phyloP scores from a whole-genome alignment of 129 eudicot species.

The Chrysanthemum seticuspe region DNA sequence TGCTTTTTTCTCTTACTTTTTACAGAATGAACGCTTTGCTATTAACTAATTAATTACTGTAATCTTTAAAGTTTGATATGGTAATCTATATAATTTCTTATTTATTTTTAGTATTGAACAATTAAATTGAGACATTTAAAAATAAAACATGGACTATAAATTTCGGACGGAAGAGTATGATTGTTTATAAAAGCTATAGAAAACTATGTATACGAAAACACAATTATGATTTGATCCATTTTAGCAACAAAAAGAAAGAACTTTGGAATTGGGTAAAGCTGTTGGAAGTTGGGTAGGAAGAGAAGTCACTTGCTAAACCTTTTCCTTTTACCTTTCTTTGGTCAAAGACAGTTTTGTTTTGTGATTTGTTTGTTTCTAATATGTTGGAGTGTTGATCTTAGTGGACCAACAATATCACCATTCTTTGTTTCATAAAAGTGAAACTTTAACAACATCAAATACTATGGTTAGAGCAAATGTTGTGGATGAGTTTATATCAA shows the following conservation, averaged over 20 bases:
- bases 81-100: too few relatives aligned
- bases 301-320: slow-evolving; percentile 23
- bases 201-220: background rate
- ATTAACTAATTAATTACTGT: too few relatives aligned
- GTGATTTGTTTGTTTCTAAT: slow-evolving; percentile 23
- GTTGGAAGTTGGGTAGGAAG: slow-evolving; percentile 34
- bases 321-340: slow-evolving; percentile 24
- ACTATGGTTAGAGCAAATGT: too few relatives aligned
- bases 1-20: too few relatives aligned
- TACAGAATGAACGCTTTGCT: too few relatives aligned
- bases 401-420: slow-evolving; percentile 7
- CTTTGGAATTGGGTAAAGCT: slow-evolving; percentile 34
- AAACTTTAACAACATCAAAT: background rate
- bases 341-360: slow-evolving; percentile 18
- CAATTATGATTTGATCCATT: background rate
- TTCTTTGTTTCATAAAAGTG: background rate
- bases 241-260: slow-evolving; percentile 9
- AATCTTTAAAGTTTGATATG: too few relatives aligned
- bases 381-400: slow-evolving; percentile 2
- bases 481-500: too few relatives aligned
- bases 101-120: too few relatives aligned
- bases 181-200: too few relatives aligned
- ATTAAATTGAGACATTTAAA: too few relatives aligned
- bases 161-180: too few relatives aligned
- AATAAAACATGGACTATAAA: too few relatives aligned